Base-by-base conservation (phyloP, 306 rosid species). In the Acacia confusa region DNA sequence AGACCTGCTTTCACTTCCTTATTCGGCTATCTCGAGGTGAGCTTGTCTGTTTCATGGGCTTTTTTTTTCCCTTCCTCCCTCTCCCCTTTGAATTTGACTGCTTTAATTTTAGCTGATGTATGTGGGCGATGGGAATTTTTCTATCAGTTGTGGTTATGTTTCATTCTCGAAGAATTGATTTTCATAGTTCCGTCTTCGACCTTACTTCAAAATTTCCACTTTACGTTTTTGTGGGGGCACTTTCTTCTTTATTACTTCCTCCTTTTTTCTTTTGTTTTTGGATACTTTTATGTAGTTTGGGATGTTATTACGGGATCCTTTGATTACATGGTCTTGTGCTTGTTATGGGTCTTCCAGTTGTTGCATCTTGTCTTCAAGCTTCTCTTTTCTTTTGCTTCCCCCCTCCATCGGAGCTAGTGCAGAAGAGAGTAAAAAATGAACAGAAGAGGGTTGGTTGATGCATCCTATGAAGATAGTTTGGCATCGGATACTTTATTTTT, bases 361-460 rank as follows among this genome's bases (percentile, higher is more conserved):
- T 25, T 77, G 61, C 45, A n/a, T 81, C 41, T 40, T 55, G 25
- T 53, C 75, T 83, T 24, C 24, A 77, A 11, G 70, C 34, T 57
- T 50, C 10, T 71, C 25, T 13, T n/a, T 20, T 47, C 72, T 27
- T 61, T 61, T 12, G 17, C 25, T 60, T 60, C 1, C 25, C 4
- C 11, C 60, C 25, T 20, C n/a, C 55, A 17, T 76, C 66, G 66
- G 71, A 72, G 78, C 69, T 58, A 48, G 66, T 76, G 80, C 48
- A 45, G 41, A 44, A 78, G 55, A 74, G 27, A 79, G 82, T 48
- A 73, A 73, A 77, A 77, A 57, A 34, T 82, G 77, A 79, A 86
- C 84, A 7, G 44, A 61, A 65, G 63, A 79, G 47, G 68, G 72
- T 71, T 79, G 75, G 66, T 71, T 79, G 80, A n/a, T 78, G 63